A percentile compares a stretch with the other conserved stretches of the same genome.
phyloP scores from a whole-genome alignment of 352 stramenopile species.

The Hyaloperonospora brassicae region DNA sequence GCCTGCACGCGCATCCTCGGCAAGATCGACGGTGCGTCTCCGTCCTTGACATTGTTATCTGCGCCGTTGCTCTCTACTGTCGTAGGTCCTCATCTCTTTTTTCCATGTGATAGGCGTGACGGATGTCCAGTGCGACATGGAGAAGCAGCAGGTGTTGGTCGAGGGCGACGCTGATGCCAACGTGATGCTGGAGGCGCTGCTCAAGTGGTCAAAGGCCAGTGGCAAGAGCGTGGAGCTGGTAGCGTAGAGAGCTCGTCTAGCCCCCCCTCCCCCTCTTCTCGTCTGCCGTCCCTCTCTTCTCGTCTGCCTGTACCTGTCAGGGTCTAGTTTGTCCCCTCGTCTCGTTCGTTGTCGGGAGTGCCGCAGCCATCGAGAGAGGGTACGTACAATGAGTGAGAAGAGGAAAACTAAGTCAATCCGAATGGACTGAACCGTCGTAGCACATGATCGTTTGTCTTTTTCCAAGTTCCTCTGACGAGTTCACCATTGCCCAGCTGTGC shows the following conservation, averaged over 20 bases:
- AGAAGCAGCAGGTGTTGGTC: constrained; percentile 81
- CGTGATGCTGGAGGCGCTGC: constrained; percentile 75
- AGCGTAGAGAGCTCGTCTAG: constrained; percentile 28
- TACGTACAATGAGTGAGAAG: no score
- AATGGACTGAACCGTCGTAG: no score
- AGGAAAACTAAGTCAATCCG: no score
- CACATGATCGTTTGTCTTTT: no score
- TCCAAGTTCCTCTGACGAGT: no score
- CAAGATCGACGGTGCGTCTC: constrained; percentile 74
- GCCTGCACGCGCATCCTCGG: constrained; percentile 85
- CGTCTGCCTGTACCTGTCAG: neutral
- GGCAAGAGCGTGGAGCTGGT: constrained; percentile 80
- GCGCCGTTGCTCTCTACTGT: no score
- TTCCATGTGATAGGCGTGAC: constrained; percentile 53
- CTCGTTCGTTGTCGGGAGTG: no score
- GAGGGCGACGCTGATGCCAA: constrained; percentile 68
- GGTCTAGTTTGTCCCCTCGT: no score
- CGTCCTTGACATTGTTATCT: no score
- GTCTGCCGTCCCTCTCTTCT: neutral
- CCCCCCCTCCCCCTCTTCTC: neutral
- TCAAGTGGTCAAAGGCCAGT: constrained; percentile 86
- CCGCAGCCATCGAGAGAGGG: no score
- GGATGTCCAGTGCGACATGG: constrained; percentile 80
- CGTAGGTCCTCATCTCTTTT: neutral
- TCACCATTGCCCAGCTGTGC: no score